Evolutionary conservation across 1,284 basidiomycete genomes (phyloP).

Genomic region (Cystobasidiaceae sp.): DNA sequence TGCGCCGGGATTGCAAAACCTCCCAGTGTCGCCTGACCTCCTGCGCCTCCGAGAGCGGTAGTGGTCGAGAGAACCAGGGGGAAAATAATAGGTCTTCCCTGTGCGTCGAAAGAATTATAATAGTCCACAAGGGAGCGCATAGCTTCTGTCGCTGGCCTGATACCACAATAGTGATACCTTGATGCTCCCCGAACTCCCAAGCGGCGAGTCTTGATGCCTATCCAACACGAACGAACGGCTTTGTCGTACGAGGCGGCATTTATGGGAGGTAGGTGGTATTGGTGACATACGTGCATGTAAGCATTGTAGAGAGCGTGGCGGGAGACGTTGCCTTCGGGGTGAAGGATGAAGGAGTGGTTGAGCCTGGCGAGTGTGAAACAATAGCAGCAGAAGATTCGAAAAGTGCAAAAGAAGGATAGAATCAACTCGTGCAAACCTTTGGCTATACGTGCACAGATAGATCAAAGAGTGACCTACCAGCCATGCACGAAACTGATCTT

Average conservation of each 20-base stretch:
- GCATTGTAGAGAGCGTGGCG: slow-evolving; percentile 84
- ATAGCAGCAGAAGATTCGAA: background rate
- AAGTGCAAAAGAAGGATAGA: background rate
- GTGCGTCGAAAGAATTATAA: background rate
- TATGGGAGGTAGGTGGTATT: slow-evolving; percentile 83
- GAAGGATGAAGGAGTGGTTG: slow-evolving; percentile 78
- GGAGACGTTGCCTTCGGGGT: slow-evolving; percentile 80
- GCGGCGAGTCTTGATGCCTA: slow-evolving; percentile 85
- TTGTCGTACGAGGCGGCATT: slow-evolving; percentile 91
- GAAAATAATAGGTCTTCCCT: background rate
- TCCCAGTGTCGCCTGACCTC: too few species aligned
- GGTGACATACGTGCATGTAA: slow-evolving; percentile 80
- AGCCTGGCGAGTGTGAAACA: slow-evolving; percentile 45
- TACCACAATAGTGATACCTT: slow-evolving; percentile 66
- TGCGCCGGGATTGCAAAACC: too few species aligned
- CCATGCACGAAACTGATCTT: slow-evolving; percentile 23
- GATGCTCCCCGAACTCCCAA: slow-evolving; percentile 84
- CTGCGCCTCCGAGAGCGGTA: too few species aligned
- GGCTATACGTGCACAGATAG: background rate
- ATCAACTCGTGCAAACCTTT: background rate
- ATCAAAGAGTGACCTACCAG: background rate
- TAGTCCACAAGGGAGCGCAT: background rate
- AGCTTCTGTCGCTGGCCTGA: background rate
- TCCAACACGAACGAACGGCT: slow-evolving; percentile 84
- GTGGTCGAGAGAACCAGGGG: too few species aligned